A percentile compares a stretch with the other conserved stretches of the same genome.
Evolutionary conservation across 768 basidiomycete genomes (phyloP).

Genomic region (Boletus reticulatus): DNA sequence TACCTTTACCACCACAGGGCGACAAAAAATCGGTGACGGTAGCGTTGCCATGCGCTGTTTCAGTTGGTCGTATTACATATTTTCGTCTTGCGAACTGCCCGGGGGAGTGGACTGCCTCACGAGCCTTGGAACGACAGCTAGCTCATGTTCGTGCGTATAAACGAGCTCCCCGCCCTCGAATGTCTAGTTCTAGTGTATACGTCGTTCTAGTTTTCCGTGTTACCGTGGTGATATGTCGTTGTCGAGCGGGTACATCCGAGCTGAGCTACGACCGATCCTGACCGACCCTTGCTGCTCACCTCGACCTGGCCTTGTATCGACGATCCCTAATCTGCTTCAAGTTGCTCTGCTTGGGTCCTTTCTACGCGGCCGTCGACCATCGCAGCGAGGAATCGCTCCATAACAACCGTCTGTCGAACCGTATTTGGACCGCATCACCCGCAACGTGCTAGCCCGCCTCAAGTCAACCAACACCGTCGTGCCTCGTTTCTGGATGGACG

Average conservation of each 20-base stretch:
- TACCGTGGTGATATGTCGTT: constrained; percentile 30
- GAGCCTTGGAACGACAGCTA: neutral
- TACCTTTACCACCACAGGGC: constrained; percentile 25
- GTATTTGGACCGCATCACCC: neutral
- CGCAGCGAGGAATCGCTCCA: neutral
- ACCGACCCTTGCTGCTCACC: neutral
- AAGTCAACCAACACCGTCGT: constrained; percentile 5
- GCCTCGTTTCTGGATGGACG: constrained; percentile 16
- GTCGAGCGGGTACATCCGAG: constrained; percentile 30
- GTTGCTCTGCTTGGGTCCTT: neutral
- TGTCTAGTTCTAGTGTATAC: neutral
- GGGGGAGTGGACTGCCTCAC: neutral
- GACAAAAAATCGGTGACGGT: constrained; percentile 38
- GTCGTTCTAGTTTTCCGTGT: constrained; percentile 6
- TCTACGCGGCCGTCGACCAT: constrained; percentile 4
- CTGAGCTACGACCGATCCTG: constrained; percentile 10
- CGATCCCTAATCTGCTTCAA: neutral
- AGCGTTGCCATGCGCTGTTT: neutral
- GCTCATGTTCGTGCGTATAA: neutral
- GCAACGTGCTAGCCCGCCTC: no score
- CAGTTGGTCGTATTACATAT: neutral
- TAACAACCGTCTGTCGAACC: neutral
- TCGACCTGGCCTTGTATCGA: neutral
- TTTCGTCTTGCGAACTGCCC: no score
- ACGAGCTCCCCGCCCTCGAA: neutral